Base-by-base conservation (phyloP, 2,329 filamentous ascomycete genomes). In the Curvularia sp. region DNA sequence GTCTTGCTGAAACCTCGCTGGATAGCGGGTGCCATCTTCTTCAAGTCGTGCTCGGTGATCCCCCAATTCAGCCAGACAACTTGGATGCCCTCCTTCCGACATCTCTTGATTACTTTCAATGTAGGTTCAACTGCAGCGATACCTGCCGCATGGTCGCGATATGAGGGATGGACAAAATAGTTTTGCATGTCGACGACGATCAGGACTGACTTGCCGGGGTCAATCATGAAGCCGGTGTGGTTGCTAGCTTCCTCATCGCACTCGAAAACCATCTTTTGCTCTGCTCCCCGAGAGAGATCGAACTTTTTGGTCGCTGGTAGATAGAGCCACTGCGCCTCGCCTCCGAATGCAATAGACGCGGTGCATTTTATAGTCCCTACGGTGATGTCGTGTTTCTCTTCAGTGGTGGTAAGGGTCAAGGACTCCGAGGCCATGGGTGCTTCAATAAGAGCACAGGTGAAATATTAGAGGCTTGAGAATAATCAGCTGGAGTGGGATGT, bases 131-230 rank as follows among this genome's bases (percentile, higher is more conserved):
- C 63, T 15, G 77, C 66, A 12, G 67, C 67, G n/a, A 72, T 53
- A 3, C 71, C 69, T 51, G 69, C 67, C 2, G 65, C 61, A 46
- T 75, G 72, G 38, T 74, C 59, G 32, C 68, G 69, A 53, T 73
- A 72, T 7, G 68, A 58, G 3, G 71, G 70, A 45, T 74, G 65
- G 45, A 80, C 64, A 61, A 80, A 80, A 66, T 79, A 79, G 64
- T 79, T 80, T 55, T 80, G 78, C 77, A 80, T 80, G 63, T 80
- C 78, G 51, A 80, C 73, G 30, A 80, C 67, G 27, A 80, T 73
- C 28, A 80, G 62, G 25, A 78, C 68, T 1, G 78, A 75, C 34
- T 68, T 75, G 50, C 69, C 72, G 5, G 78, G 78, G 61, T 79
- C 76, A 54, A 80, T 77, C 59, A 77, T 70, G 66, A 78, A 76